Percentiles rank a stretch among this genome's conserved stretches.
These are phyloP conservation scores for Chlamydomonas incerta DNA, from an alignment of 139 green algal genomes.

Conservation along the genomic window DNA sequence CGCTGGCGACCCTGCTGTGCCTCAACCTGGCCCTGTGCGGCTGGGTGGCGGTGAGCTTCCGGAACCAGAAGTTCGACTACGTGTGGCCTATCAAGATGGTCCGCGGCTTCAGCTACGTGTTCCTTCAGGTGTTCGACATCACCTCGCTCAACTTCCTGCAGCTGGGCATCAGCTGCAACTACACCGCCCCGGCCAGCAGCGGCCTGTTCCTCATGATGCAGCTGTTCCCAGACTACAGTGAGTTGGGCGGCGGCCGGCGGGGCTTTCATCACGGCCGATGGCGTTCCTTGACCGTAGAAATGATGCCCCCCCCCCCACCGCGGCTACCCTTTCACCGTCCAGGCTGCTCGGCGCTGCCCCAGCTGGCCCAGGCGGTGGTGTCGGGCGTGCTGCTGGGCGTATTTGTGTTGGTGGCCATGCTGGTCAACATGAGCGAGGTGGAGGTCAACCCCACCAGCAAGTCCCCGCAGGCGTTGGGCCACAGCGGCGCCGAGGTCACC, in stretches of 20 bases:
- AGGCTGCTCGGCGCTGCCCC: background rate
- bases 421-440: conserved; percentile 26
- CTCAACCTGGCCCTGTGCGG: conserved; percentile 16
- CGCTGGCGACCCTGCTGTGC: background rate
- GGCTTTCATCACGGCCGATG: too few species aligned
- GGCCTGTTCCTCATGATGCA: background rate
- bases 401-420: background rate
- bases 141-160: conserved; percentile 18
- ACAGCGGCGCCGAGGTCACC: conserved; percentile 23
- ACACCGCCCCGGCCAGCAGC: background rate
- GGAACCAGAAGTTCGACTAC: conserved; percentile 10
- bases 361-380: background rate
- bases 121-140: conserved; percentile 21
- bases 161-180: background rate
- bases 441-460: conserved; percentile 22
- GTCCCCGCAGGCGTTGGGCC: background rate
- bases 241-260: too few species aligned
- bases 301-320: too few species aligned
- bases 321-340: background rate
- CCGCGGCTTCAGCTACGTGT: background rate
- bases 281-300: too few species aligned
- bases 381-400: background rate
- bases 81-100: conserved; percentile 29
- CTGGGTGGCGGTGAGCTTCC: conserved; percentile 2
- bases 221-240: conserved; percentile 4